phyloP scores from a whole-genome alignment of 805 yeast species.

The Saturnispora saitoi region DNA sequence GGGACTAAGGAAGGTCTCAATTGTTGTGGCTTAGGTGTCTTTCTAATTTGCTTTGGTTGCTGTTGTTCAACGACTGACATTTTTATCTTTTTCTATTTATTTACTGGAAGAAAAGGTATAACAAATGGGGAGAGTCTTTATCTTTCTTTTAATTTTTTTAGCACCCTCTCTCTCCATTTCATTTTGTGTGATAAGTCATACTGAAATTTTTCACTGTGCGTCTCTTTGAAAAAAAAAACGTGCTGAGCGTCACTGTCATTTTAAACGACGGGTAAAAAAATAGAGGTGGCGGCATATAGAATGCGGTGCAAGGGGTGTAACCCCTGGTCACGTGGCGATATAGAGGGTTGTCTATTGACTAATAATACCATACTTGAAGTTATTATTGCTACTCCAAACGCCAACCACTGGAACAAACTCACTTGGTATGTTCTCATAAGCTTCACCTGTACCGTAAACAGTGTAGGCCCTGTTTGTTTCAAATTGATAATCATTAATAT shows the following conservation, averaged over 20 bases:
- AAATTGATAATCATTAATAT: constrained; percentile 32
- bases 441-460: constrained; percentile 13
- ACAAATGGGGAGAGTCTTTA: neutral
- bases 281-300: neutral
- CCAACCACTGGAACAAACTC: constrained; percentile 9
- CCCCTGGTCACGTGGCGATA: constrained; percentile 6
- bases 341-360: constrained; percentile 2
- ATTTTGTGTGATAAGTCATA: neutral
- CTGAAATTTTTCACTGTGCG: neutral
- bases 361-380: neutral
- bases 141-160: neutral
- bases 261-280: neutral
- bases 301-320: constrained; percentile 7
- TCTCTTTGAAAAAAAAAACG: neutral
- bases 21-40: constrained; percentile 87
- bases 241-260: neutral
- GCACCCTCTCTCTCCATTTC: neutral
- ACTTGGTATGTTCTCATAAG: neutral
- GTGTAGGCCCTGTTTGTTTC: constrained; percentile 15
- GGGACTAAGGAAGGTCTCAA: constrained; percentile 63
- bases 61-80: constrained; percentile 60
- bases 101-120: neutral
- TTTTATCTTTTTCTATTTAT: neutral
- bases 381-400: constrained; percentile 2
- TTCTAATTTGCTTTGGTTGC: constrained; percentile 83